A percentile compares a stretch with the other conserved stretches of the same genome.
Evolutionary conservation across 305 asterid species (phyloP).

Genomic region (Solanum hybrid): DNA sequence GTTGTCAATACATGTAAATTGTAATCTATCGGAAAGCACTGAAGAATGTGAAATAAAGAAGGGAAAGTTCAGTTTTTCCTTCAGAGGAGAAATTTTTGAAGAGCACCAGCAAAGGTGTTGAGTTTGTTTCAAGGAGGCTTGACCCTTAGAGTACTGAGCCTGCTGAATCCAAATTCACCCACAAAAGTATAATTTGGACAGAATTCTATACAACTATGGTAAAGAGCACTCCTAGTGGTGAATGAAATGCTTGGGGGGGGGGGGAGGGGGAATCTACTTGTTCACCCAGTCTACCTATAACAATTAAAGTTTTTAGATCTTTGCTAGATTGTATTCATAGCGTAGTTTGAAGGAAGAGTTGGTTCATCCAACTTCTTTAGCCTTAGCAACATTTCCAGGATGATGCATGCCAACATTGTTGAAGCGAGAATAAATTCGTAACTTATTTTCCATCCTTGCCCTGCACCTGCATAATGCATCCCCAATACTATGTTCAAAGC

Average conservation of each 20-base stretch:
- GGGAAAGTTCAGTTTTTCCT: background rate
- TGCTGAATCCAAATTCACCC: background rate
- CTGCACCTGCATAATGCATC: conserved; percentile 60
- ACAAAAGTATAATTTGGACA: background rate
- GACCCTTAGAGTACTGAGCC: background rate
- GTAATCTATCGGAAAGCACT: background rate
- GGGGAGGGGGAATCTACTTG: background rate
- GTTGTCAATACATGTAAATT: background rate
- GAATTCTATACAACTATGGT: background rate
- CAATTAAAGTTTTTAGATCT: background rate
- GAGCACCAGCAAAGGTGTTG: background rate
- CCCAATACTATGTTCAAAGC: conserved; percentile 66
- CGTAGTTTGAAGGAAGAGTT: conserved; percentile 32
- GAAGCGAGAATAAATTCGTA: conserved; percentile 60
- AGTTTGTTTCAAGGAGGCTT: background rate
- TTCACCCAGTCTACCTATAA: background rate
- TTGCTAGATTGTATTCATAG: conserved; percentile 33
- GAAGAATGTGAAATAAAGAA: background rate
- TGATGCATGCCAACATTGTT: conserved; percentile 30
- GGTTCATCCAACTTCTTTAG: conserved; percentile 30
- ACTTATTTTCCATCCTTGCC: conserved; percentile 37
- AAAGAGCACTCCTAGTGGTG: background rate
- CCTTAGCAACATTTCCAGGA: conserved; percentile 51
- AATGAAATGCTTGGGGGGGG: background rate
- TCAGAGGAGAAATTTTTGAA: background rate